Conservation (phyloP, 2,329 filamentous ascomycete genomes). For the Fusarium burgessii region DNA sequence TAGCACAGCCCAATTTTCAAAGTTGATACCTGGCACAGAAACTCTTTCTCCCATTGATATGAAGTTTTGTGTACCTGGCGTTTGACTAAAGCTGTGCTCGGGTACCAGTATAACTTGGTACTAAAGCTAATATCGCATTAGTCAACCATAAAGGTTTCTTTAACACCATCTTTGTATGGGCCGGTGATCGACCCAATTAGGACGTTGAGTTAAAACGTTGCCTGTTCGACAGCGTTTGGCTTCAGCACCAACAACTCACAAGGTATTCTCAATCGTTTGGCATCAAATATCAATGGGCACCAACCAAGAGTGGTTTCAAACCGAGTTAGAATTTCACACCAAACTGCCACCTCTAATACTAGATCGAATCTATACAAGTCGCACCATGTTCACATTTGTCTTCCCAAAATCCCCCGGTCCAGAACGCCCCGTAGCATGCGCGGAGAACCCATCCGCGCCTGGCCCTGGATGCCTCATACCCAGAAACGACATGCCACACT, state of each 20-base stretch:
- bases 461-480: conserved; percentile 47
- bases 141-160: neutral
- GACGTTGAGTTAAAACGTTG: neutral
- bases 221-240: neutral
- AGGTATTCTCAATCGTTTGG: no score
- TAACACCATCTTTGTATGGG: no score
- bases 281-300: neutral
- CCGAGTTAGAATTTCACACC: conserved; percentile 44
- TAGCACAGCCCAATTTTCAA: neutral
- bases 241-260: no score
- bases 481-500: conserved; percentile 48
- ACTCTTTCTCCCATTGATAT: neutral
- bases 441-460: conserved; percentile 44
- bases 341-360: conserved; percentile 48
- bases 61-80: neutral
- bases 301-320: conserved; percentile 33
- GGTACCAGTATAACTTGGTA: neutral
- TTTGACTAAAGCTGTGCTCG: neutral
- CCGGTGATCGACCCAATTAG: neutral
- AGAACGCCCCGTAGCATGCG: conserved; percentile 49
- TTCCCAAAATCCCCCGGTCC: conserved; percentile 46
- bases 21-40: neutral
- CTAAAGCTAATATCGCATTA: neutral
- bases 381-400: conserved; percentile 48
- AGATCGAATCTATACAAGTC: conserved; percentile 49